These are phyloP conservation scores for Tuber aestivum DNA, from an alignment of 495 filamentous ascomycete genomes.

Conservation along the genomic window DNA sequence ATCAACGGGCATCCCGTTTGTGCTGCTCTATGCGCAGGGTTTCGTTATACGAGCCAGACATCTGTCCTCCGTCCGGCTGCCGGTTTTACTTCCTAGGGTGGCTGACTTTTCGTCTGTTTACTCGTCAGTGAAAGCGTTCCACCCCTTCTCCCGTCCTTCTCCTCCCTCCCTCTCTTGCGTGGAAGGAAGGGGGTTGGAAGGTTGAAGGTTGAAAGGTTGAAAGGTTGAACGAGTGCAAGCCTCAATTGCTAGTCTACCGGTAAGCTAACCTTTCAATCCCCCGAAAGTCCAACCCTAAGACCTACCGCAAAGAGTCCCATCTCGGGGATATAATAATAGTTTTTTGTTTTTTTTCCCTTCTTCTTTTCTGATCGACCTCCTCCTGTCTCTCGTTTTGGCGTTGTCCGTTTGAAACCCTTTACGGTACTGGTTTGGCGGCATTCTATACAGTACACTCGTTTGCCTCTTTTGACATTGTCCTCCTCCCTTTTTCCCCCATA, in stretches of 20 bases:
- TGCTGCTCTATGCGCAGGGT: background rate
- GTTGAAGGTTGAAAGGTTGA: too few species aligned
- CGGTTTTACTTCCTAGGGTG: too few species aligned
- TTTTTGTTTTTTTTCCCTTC: too few species aligned
- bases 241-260: background rate
- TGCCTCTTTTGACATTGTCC: slow-evolving; percentile 13
- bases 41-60: background rate
- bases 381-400: slow-evolving; percentile 27
- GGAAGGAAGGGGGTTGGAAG: background rate
- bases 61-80: background rate
- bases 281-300: background rate
- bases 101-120: background rate
- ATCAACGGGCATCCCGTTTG: too few species aligned
- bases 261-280: background rate
- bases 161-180: background rate
- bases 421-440: slow-evolving; percentile 30
- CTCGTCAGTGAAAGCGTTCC: background rate
- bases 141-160: background rate
- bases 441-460: slow-evolving; percentile 39
- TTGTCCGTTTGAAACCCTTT: slow-evolving; percentile 30
- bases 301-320: background rate
- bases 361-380: slow-evolving; percentile 14
- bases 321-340: slow-evolving; percentile 11
- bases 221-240: background rate
- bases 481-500: slow-evolving; percentile 21